Percentiles rank a stretch among this genome's conserved stretches.
Conservation (phyloP, 1,284 basidiomycete species). For the Erythrobasidium hasegawianum region DNA sequence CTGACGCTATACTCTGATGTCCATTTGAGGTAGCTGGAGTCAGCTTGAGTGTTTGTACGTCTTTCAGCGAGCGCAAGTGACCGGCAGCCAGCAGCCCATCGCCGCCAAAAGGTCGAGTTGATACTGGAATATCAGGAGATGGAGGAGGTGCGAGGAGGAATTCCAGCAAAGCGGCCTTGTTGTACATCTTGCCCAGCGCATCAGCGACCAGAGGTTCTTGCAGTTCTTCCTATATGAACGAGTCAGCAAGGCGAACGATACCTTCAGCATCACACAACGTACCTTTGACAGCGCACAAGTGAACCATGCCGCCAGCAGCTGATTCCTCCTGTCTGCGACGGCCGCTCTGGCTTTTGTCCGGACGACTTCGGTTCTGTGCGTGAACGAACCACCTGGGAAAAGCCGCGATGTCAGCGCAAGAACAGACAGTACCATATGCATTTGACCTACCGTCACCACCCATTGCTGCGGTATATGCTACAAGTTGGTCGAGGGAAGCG, state of each 20-base stretch:
- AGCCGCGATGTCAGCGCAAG: neutral
- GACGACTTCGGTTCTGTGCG: constrained; percentile 74
- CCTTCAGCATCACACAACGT: constrained; percentile 78
- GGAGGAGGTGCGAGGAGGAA: constrained; percentile 63
- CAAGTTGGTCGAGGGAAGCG: too few relatives aligned
- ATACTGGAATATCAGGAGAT: constrained; percentile 30
- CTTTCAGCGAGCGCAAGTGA: constrained; percentile 83
- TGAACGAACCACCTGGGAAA: constrained; percentile 53
- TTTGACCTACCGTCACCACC: neutral
- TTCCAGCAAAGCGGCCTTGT: constrained; percentile 85
- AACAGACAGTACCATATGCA: neutral
- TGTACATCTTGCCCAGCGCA: constrained; percentile 84
- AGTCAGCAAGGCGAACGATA: constrained; percentile 49
- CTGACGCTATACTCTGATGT: constrained; percentile 13
- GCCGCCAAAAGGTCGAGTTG: constrained; percentile 38
- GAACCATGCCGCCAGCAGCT: constrained; percentile 78
- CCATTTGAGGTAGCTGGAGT: constrained; percentile 56
- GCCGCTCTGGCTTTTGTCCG: constrained; percentile 72
- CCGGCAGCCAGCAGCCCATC: constrained; percentile 52
- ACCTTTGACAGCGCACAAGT: constrained; percentile 91
- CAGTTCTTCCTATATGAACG: constrained; percentile 61
- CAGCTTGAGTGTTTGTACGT: constrained; percentile 74
- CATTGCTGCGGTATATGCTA: neutral
- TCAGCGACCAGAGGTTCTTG: constrained; percentile 82
- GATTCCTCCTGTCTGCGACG: constrained; percentile 78